Evolutionary conservation across 257 asterid species (phyloP).

Genomic region (Fraxinus americana): DNA sequence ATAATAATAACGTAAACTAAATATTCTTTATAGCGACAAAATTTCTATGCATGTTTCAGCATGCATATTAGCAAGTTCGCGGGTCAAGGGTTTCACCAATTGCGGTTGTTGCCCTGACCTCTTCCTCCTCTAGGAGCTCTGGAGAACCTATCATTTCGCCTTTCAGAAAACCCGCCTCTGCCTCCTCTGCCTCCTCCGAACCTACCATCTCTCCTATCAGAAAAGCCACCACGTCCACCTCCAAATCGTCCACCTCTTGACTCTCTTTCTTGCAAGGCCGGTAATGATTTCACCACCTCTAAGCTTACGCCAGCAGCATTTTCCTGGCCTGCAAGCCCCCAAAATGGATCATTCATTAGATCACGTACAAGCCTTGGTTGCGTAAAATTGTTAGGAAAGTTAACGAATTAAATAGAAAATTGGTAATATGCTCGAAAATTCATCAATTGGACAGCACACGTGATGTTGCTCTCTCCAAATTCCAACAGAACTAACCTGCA

Average conservation of each 20-base stretch:
- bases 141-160: conserved; percentile 32
- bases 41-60: conserved; percentile 31
- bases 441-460: not conserved
- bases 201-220: conserved; percentile 35
- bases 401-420: not conserved
- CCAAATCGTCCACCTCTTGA: conserved; percentile 54
- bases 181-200: conserved; percentile 36
- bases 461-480: not conserved
- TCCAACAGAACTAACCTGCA: conserved; percentile 51
- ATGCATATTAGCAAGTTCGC: conserved; percentile 15
- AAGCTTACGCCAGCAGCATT: conserved; percentile 66
- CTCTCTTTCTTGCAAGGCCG: conserved; percentile 74
- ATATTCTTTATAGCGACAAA: conserved; percentile 27
- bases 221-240: conserved; percentile 55
- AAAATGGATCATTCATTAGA: not conserved
- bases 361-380: not conserved
- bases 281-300: conserved; percentile 64
- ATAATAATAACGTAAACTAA: not conserved
- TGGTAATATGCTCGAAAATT: not conserved
- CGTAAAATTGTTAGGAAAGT: not conserved
- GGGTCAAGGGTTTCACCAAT: conserved; percentile 45
- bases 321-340: conserved; percentile 48
- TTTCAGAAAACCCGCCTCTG: conserved; percentile 37
- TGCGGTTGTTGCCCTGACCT: conserved; percentile 35
- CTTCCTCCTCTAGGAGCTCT: conserved; percentile 26